phyloP scores from a whole-genome alignment of 2,329 filamentous ascomycete species.

The Fusarium chlamydosporum region DNA sequence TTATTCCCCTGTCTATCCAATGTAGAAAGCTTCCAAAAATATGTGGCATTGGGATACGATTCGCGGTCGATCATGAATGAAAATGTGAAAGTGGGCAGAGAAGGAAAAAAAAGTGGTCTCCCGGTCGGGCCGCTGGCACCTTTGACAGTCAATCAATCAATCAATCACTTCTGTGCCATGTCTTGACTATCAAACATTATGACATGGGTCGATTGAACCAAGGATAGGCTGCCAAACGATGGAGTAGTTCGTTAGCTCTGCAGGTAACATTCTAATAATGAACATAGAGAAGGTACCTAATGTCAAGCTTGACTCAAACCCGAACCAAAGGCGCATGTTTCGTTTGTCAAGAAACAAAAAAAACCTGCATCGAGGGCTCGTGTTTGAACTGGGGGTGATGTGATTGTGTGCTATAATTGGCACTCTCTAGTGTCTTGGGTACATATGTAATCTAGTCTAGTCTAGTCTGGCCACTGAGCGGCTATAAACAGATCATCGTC shows the following conservation, averaged over 20 bases:
- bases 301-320: conserved; percentile 14
- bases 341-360: conserved; percentile 6
- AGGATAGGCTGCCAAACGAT: conserved; percentile 17
- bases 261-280: conserved; percentile 29
- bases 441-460: too few species aligned
- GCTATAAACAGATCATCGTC: conserved; percentile 28
- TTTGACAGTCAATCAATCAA: background rate
- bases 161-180: background rate
- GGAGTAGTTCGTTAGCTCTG: conserved; percentile 8
- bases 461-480: conserved; percentile 24
- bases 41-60: background rate
- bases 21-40: conserved; percentile 29
- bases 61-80: conserved; percentile 30
- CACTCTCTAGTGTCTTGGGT: conserved; percentile 4
- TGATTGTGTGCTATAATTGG: conserved; percentile 39
- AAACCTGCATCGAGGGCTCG: conserved; percentile 25
- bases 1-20: background rate
- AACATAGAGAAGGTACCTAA: conserved; percentile 9
- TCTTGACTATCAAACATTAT: background rate
- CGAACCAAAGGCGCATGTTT: background rate
- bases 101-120: conserved; percentile 11
- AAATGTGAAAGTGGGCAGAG: conserved; percentile 7
- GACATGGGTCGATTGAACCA: background rate
- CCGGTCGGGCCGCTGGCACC: background rate
- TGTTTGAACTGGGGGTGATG: conserved; percentile 34